Conservation (phyloP, 306 rosid genomes). For the Coriaria nepalensis region DNA sequence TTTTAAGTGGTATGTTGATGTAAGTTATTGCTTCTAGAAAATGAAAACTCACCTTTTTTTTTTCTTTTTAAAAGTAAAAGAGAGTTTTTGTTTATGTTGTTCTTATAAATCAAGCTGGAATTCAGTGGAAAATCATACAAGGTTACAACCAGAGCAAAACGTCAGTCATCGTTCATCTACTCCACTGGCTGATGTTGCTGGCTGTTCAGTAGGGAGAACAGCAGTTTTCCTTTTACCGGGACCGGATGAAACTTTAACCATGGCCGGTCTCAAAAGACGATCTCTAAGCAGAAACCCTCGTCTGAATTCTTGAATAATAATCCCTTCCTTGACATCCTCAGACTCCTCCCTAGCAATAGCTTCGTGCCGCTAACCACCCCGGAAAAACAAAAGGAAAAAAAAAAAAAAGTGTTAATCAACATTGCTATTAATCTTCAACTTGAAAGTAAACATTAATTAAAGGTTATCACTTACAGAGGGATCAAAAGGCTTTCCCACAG, state of each 20-base stretch:
- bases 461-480: constrained; percentile 45
- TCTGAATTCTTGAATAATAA: constrained; percentile 51
- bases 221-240: constrained; percentile 42
- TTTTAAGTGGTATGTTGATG: too few relatives aligned
- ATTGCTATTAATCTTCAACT: too few relatives aligned
- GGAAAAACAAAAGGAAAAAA: background rate
- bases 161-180: constrained; percentile 36
- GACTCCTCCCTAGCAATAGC: constrained; percentile 83
- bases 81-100: too few relatives aligned
- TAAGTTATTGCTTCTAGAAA: too few relatives aligned
- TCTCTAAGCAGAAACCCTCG: constrained; percentile 71
- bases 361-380: constrained; percentile 49
- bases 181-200: constrained; percentile 41
- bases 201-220: constrained; percentile 19
- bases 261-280: constrained; percentile 74
- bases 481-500: constrained; percentile 80
- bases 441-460: too few relatives aligned
- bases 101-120: too few relatives aligned
- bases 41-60: too few relatives aligned
- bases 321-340: constrained; percentile 57
- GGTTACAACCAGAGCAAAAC: too few relatives aligned
- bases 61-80: too few relatives aligned
- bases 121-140: too few relatives aligned
- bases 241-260: constrained; percentile 71
- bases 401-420: background rate